A percentile compares a stretch with the other conserved stretches of the same genome.
Conservation (phyloP, 2,329 filamentous ascomycete species). For the Xylaria sp. region DNA sequence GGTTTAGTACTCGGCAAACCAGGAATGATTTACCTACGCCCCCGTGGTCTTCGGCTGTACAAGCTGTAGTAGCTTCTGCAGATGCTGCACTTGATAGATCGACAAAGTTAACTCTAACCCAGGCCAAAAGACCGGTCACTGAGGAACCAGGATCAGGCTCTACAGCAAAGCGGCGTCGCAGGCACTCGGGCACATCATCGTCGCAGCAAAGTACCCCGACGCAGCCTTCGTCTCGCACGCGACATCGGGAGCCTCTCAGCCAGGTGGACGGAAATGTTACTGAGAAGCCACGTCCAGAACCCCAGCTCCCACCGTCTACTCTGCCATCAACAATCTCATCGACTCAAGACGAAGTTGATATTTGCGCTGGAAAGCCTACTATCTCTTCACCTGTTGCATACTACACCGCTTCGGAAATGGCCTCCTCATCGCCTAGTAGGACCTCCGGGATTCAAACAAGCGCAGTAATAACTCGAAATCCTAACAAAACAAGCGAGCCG, state of each 20-base stretch:
- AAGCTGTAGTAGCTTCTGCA: neutral
- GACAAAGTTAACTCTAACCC: constrained; percentile 1
- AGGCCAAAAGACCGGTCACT: constrained; percentile 25
- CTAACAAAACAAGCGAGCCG: neutral
- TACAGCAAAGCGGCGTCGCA: constrained; percentile 24
- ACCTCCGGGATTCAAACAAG: neutral
- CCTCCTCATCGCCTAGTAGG: constrained; percentile 26
- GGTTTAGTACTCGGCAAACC: neutral
- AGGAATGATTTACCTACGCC: constrained; percentile 16
- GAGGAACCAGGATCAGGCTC: constrained; percentile 8
- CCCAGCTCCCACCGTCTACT: neutral
- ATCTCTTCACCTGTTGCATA: constrained; percentile 26
- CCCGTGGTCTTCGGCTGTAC: constrained; percentile 28
- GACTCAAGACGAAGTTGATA: neutral
- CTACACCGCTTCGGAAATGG: constrained; percentile 33
- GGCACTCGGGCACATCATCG: neutral
- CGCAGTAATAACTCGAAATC: constrained; percentile 4
- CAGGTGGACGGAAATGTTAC: constrained; percentile 30
- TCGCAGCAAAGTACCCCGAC: constrained; percentile 24
- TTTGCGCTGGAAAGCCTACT: neutral
- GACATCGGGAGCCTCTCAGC: constrained; percentile 34
- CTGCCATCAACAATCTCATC: neutral
- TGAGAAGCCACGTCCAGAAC: constrained; percentile 7
- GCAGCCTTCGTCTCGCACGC: neutral
- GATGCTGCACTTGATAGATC: neutral